These are phyloP conservation scores for Tetramitus jugosus DNA, from an alignment of 208 protist species.

Conservation along the genomic window DNA sequence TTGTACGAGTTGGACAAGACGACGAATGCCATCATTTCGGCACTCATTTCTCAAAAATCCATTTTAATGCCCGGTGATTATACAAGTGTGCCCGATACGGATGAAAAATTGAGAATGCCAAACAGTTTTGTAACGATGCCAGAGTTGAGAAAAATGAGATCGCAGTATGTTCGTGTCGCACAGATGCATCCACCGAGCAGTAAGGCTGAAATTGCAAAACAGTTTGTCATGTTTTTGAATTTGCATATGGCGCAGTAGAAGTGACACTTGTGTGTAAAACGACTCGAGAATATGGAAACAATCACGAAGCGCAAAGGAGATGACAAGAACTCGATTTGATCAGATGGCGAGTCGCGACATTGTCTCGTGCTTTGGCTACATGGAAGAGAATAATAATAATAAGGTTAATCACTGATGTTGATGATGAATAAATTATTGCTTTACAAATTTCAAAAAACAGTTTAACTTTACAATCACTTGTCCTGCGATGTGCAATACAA, in stretches of 20 bases:
- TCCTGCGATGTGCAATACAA: too few species aligned
- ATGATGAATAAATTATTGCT: too few species aligned
- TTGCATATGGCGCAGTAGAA: background rate
- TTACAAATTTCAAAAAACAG: too few species aligned
- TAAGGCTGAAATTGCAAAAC: background rate
- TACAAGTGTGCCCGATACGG: background rate
- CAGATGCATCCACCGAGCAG: slow-evolving; percentile 9
- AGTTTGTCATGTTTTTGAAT: slow-evolving; percentile 13
- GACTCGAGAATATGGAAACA: too few species aligned
- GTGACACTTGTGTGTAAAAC: too few species aligned
- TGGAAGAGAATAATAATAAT: too few species aligned
- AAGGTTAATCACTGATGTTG: too few species aligned
- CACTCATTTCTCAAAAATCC: background rate
- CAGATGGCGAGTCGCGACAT: too few species aligned
- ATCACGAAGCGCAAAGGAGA: too few species aligned
- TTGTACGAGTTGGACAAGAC: slow-evolving; percentile 17
- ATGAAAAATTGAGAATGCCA: background rate
- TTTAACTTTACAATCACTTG: too few species aligned
- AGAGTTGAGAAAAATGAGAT: slow-evolving; percentile 9
- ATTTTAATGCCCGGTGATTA: background rate
- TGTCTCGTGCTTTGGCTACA: too few species aligned
- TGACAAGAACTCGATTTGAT: too few species aligned
- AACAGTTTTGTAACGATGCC: background rate
- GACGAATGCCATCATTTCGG: background rate
- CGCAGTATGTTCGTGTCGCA: background rate